Percentiles rank a stretch among this genome's conserved stretches.
These are phyloP conservation scores for Amauroascus verrucosus DNA, from an alignment of 2,329 filamentous ascomycete species.

Conservation along the genomic window DNA sequence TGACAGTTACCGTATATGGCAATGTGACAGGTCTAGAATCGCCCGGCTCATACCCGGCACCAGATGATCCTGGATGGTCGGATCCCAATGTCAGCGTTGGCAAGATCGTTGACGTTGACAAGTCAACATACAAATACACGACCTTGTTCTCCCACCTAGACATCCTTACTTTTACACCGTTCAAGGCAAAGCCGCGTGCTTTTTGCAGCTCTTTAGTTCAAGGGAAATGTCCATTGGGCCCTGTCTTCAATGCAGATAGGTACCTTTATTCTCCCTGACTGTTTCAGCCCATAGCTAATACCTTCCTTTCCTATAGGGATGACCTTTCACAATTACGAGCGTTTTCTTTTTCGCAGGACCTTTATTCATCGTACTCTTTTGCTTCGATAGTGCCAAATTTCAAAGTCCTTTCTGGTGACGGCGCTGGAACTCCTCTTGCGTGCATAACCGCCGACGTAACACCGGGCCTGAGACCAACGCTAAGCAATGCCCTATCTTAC, in stretches of 20 bases:
- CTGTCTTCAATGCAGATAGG: slow-evolving; percentile 54
- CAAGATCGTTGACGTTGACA: slow-evolving; percentile 63
- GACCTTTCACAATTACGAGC: slow-evolving; percentile 52
- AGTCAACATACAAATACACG: slow-evolving; percentile 51
- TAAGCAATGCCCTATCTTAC: slow-evolving; percentile 62
- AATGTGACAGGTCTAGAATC: slow-evolving; percentile 71
- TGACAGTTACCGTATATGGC: slow-evolving; percentile 75
- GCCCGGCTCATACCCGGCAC: slow-evolving; percentile 48
- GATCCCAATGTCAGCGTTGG: slow-evolving; percentile 54
- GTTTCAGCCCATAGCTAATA: neutral
- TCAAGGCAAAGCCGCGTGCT: slow-evolving; percentile 39
- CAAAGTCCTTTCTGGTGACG: slow-evolving; percentile 64
- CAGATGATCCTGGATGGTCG: slow-evolving; percentile 51
- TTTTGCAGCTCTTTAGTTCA: slow-evolving; percentile 59
- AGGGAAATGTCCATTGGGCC: slow-evolving; percentile 61
- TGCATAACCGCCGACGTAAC: slow-evolving; percentile 78
- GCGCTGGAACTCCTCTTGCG: slow-evolving; percentile 52
- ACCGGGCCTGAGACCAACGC: slow-evolving; percentile 61
- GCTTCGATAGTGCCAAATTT: slow-evolving; percentile 67
- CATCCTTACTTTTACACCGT: slow-evolving; percentile 68
- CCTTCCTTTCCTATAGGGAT: slow-evolving; percentile 24
- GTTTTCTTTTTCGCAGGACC: slow-evolving; percentile 62
- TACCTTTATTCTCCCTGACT: slow-evolving; percentile 28
- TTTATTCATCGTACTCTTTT: slow-evolving; percentile 77
- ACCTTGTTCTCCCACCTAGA: slow-evolving; percentile 64